Evolutionary conservation across 192 early-diverging fungal species (phyloP), one percentile per base, ranked within the genome.

Genomic region (Entophlyctis luteolus): DNA sequence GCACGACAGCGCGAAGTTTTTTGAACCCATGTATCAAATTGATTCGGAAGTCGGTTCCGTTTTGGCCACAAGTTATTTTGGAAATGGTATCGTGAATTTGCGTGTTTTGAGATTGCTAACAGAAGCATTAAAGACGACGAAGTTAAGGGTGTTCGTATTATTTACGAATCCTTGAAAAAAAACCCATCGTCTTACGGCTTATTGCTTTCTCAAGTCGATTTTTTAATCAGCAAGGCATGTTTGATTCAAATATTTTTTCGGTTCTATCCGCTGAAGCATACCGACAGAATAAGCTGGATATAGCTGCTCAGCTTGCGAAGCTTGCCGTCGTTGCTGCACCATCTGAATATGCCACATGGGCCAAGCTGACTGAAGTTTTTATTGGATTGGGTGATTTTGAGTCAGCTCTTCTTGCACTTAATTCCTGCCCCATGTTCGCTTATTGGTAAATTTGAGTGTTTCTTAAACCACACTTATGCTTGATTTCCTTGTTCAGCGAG

Each of bases 341-440:
- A 2, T 93, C 92, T 23, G 97, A 99, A 75, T 99, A 91, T 72
- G 76, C 85, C 16, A 92, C 94, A 0, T 99, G 97, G 97, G 89
- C 93, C 20, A 94, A 94, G 71, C 80, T 99, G 25, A 94, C 94
- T 3, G 88, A 99, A 74, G 79, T 93, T 33, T 97, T 95, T 68
- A 92, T 94, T 58, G 91, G 93, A 22, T 55, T 89, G 32, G 87
- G 81, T 27, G 93, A 95, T 68, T 93, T 86, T 72, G 84, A 93
- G 65, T 88, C 84, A n/a, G 97, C 97, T 20, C 80, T 99, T 12
- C 80, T 99, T 60, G 90, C 95, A 0, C 85, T 99, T 62, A 99
- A 99, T 73, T 91, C 95, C 16, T 99, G 97, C 74, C 97, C 97
- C 6, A 99, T 99, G 97, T 98, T 96, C 71, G 93, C 95, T 0